A percentile compares a stretch with the other conserved stretches of the same genome.
These are phyloP conservation scores for Isoetes engelmannii DNA, from an alignment of 83 land plant species.

Conservation along the genomic window DNA sequence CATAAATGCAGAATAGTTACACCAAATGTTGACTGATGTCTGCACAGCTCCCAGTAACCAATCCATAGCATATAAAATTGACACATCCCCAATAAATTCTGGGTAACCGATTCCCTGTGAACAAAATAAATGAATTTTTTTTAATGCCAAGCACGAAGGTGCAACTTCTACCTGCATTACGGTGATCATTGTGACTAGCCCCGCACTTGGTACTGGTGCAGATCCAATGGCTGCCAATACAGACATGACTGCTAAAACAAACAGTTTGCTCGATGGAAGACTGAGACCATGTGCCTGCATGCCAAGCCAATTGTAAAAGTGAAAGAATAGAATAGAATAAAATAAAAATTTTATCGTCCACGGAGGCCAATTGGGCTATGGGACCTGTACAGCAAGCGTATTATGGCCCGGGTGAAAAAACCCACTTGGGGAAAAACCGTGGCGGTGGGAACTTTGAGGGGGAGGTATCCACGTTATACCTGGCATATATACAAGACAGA, in stretches of 20 bases:
- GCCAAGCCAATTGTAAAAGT: no score
- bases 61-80: conserved; percentile 29
- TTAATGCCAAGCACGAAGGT: no score
- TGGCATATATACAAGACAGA: conserved; percentile 36
- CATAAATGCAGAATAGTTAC: conserved; percentile 28
- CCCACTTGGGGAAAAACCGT: no score
- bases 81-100: conserved; percentile 20
- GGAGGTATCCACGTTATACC: conserved; percentile 3
- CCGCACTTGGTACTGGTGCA: conserved; percentile 37
- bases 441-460: no score
- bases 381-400: no score
- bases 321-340: no score
- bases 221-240: conserved; percentile 38
- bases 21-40: conserved; percentile 36
- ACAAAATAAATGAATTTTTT: neutral
- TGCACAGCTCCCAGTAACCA: conserved; percentile 37
- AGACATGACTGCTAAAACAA: conserved; percentile 28
- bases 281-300: conserved; percentile 31
- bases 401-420: no score
- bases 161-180: conserved; percentile 29
- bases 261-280: conserved; percentile 24
- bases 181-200: conserved; percentile 37
- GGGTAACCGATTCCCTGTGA: conserved; percentile 22
- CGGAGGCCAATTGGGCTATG: no score
- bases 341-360: no score